Evolutionary conservation across 306 rosid species (phyloP), one percentile per base, ranked within the genome.

Genomic region (Acmispon strigosus): DNA sequence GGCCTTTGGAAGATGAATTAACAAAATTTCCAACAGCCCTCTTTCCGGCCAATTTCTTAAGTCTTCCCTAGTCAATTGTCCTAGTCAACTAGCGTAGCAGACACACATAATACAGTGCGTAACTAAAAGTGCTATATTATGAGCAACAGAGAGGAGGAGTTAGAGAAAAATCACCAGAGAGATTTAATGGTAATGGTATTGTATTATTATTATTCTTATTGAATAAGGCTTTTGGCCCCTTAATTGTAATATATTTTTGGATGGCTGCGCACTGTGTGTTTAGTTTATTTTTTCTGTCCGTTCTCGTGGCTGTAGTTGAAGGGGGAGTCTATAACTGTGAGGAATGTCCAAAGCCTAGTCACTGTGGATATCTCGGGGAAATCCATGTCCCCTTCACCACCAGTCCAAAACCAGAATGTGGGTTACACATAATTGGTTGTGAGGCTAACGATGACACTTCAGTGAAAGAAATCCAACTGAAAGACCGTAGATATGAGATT

Each of bases 1-100:
- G 9, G 41, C 10, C 41, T 36, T 39, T 39, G 43, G 43, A 8
- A 39, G 37, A 32, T 5, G 37, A 32, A 32, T 7, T 39, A 36
- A 36, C 47, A 34, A 11, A 12, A 62, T 62, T 17, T 6, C 43
- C 69, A 27, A 14, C 37, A 32, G 37, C 53, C 42, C 27, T 39
- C 16, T 42, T 69, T 41, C 74, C 10, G 3, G 62, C 74, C 52
- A 48, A 14, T 22, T 41, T 62, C 58, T 45, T 11, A 32, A 72
- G 69, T 49, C 68, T 56, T 65, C 44, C 42, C 4, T 3, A 10
- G 59, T 72, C 69, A 49, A 29, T 12, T 37, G 29, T 61, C 54
- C 53, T 50, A 66, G 75, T 78, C 82, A 78, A 78, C 69, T 49
- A 36, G 15, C 78, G 78, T 78, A 70, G 14, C 10, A 7, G 2